A percentile compares a stretch with the other conserved stretches of the same genome.
Conservation (phyloP, 148 eudicot genomes). For the Persicaria tinctoria region DNA sequence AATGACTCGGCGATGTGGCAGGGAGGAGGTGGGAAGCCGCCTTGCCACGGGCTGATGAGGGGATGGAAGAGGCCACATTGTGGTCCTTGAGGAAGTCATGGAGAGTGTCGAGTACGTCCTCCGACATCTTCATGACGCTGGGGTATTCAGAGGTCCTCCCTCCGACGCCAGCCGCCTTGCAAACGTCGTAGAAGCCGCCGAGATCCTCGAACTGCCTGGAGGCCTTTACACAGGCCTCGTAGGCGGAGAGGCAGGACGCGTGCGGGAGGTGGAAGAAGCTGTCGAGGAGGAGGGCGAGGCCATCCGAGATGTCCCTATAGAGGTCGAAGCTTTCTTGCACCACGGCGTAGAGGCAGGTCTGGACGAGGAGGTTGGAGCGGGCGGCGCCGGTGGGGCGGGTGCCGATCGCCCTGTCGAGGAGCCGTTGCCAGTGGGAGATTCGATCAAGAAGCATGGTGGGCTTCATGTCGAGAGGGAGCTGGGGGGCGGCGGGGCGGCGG, state of each 20-base stretch:
- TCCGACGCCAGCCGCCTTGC: conserved; percentile 59
- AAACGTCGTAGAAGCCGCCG: conserved; percentile 37
- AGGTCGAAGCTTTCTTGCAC: conserved; percentile 77
- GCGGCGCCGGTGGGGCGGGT: conserved; percentile 77
- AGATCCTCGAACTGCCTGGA: conserved; percentile 66
- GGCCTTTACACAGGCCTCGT: conserved; percentile 64
- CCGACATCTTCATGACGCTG: conserved; percentile 45
- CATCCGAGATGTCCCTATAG: conserved; percentile 65
- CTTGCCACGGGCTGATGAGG: conserved; percentile 17
- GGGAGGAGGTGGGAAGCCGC: conserved; percentile 21
- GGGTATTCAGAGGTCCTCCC: conserved; percentile 57
- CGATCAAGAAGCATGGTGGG: conserved; percentile 65
- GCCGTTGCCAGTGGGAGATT: conserved; percentile 65
- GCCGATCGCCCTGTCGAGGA: conserved; percentile 72
- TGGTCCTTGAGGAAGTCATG: conserved; percentile 76
- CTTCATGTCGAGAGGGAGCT: conserved; percentile 59
- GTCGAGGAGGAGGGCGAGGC: conserved; percentile 53
- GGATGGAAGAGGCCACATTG: conserved; percentile 30
- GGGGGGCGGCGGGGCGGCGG: neutral
- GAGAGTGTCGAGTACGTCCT: conserved; percentile 51
- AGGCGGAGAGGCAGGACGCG: conserved; percentile 44
- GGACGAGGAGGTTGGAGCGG: conserved; percentile 45
- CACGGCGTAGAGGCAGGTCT: conserved; percentile 48
- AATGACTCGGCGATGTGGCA: conserved; percentile 13
- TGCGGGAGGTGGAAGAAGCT: conserved; percentile 72